These are phyloP conservation scores for Linderniella brevidens DNA, from an alignment of 257 asterid genomes.

Conservation along the genomic window DNA sequence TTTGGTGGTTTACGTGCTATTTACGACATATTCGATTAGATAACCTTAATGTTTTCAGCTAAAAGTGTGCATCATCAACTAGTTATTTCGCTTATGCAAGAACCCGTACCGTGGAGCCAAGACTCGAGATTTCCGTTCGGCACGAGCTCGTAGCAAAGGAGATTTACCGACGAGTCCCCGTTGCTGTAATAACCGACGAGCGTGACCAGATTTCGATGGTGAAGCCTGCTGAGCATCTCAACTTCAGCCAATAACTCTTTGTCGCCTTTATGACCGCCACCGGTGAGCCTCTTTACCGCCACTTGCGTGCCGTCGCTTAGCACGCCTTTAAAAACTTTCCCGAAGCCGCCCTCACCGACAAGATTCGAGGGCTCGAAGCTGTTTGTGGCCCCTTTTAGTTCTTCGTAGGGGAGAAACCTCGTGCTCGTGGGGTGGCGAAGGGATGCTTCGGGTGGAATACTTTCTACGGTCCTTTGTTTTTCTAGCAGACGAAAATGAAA, in stretches of 20 bases:
- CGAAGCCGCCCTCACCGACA: constrained; percentile 97
- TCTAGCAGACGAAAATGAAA: too few relatives aligned
- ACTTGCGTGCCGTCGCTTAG: constrained; percentile 81
- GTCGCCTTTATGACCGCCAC: constrained; percentile 93
- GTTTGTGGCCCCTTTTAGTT: constrained; percentile 79
- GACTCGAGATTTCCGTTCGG: constrained; percentile 92
- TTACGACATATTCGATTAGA: too few relatives aligned
- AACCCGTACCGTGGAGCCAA: constrained; percentile 99
- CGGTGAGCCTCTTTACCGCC: constrained; percentile 77
- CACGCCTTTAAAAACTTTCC: constrained; percentile 83
- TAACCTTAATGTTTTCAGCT: too few relatives aligned
- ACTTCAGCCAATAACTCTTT: constrained; percentile 91
- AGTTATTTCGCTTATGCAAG: too few relatives aligned
- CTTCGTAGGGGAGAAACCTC: constrained; percentile 8
- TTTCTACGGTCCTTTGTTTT: too few relatives aligned
- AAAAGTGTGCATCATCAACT: too few relatives aligned
- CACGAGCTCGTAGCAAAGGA: constrained; percentile 92
- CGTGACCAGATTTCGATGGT: constrained; percentile 91
- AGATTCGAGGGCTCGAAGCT: constrained; percentile 60
- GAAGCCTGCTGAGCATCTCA: constrained; percentile 94
- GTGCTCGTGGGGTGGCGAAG: too few relatives aligned
- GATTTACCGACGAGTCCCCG: constrained; percentile 65
- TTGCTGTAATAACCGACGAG: constrained; percentile 83
- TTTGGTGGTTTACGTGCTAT: too few relatives aligned
- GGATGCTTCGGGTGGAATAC: too few relatives aligned